phyloP scores from a whole-genome alignment of 768 basidiomycete genomes.

The Solioccasus polychromus region DNA sequence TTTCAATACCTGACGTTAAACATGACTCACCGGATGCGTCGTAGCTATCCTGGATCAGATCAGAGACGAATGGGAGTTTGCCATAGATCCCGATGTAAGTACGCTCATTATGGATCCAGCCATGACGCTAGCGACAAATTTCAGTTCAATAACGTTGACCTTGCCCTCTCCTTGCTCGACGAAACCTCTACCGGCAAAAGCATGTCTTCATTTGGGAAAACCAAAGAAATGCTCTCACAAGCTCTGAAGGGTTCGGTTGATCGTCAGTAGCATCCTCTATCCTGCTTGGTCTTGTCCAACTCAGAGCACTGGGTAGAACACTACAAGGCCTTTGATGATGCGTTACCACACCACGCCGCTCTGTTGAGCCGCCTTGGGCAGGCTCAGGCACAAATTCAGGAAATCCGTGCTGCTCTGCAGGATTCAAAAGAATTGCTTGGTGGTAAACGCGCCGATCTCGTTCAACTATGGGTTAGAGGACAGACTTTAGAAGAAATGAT shows the following conservation, averaged over 20 bases:
- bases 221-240: conserved; percentile 73
- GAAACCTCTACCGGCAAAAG: conserved; percentile 69
- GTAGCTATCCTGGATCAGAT: conserved; percentile 83
- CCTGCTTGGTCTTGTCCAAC: background rate
- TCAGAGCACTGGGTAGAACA: conserved; percentile 53
- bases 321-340: conserved; percentile 93
- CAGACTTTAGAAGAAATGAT: conserved; percentile 96
- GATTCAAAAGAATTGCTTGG: conserved; percentile 80
- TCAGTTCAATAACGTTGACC: conserved; percentile 91
- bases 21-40: conserved; percentile 1
- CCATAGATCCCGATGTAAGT: conserved; percentile 76
- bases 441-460: conserved; percentile 83
- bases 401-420: conserved; percentile 65
- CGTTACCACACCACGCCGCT: conserved; percentile 85
- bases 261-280: conserved; percentile 46
- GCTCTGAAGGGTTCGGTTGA: conserved; percentile 88
- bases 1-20: background rate
- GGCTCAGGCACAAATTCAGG: conserved; percentile 72
- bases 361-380: conserved; percentile 68
- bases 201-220: conserved; percentile 71
- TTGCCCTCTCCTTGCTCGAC: conserved; percentile 88
- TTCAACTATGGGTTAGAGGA: conserved; percentile 84
- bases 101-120: background rate
- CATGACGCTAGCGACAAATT: conserved; percentile 8
- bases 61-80: conserved; percentile 86